Evolutionary conservation across 2,329 filamentous ascomycete species (phyloP), one percentile per base, ranked within the genome.

Genomic region (Pezizomycotina sp.): DNA sequence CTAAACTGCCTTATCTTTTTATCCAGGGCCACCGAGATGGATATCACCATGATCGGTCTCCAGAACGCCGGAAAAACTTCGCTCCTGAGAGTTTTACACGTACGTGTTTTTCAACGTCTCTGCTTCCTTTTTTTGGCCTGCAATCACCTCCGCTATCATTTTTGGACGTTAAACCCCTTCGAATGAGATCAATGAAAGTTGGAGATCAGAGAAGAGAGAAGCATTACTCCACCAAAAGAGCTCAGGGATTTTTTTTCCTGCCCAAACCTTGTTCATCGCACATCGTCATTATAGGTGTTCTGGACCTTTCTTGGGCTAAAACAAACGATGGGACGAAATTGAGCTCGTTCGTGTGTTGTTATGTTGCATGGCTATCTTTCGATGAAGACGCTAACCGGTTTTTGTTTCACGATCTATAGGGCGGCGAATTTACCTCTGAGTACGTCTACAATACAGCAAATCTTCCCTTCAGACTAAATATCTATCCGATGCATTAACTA

Each of bases 41-140:
- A 98, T 62, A 86, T 98, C 57, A 95, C 89, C 51, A 92, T 98
- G 77, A 86, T 98, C 58, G 89, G 89, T 15, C 64, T 98, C 56
- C 89, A 98, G 58, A 95, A 95, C 63, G 89, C 89, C 42, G 89
- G 89, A 55, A 98, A 98, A 64, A 95, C 89, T 24, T 95, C 86
- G 45, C 61, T 98, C 55, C 66, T 98, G 58, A 72, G 84, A 52
- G 86, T 95, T 53, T 68, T 98, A 52, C 84, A 86, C 65, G 89
- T 98, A 74, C 71, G 86, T 61, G 42, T 42, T 39, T 24, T 40
- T 44, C 34, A 34, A 34, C 20, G n/a, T n/a, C n/a, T n/a, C n/a
- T n/a, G n/a, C n/a, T n/a, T n/a, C n/a, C n/a, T n/a, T n/a, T n/a
- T n/a, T n/a, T n/a, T n/a, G n/a, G n/a, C n/a, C n/a, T n/a, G n/a